A percentile compares a stretch with the other conserved stretches of the same genome.
Evolutionary conservation across 257 asterid species (phyloP).

Genomic region (Fraxinus quadrangulata): DNA sequence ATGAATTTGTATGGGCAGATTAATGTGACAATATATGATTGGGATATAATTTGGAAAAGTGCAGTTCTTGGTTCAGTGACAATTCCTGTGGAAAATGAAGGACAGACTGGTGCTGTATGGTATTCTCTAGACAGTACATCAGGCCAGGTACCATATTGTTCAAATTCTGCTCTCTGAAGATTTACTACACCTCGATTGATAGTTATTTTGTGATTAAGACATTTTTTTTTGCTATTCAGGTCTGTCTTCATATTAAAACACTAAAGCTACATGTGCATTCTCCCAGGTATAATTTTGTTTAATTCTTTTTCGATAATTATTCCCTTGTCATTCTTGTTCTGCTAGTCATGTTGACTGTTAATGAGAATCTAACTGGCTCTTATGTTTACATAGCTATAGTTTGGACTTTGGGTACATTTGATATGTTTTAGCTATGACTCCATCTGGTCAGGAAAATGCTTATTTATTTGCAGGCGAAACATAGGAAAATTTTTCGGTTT

Average conservation of each 20-base stretch:
- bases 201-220: slow-evolving; percentile 12
- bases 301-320: no score
- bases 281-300: slow-evolving; percentile 51
- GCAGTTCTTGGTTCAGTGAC: slow-evolving; percentile 84
- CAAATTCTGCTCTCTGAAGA: slow-evolving; percentile 10
- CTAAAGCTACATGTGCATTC: slow-evolving; percentile 49
- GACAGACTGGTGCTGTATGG: slow-evolving; percentile 83
- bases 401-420: neutral
- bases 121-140: slow-evolving; percentile 72
- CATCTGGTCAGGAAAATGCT: slow-evolving; percentile 13
- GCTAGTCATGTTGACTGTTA: neutral
- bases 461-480: slow-evolving; percentile 8
- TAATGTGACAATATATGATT: slow-evolving; percentile 75
- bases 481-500: neutral
- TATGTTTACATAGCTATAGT: neutral
- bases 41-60: slow-evolving; percentile 92
- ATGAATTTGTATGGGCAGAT: slow-evolving; percentile 57
- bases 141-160: slow-evolving; percentile 66
- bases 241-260: slow-evolving; percentile 78
- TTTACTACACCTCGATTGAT: neutral
- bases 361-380: neutral
- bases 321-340: neutral
- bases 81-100: slow-evolving; percentile 67
- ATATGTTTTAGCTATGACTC: slow-evolving; percentile 9
- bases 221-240: slow-evolving; percentile 49